Percentiles rank a stretch among this genome's conserved stretches.
Evolutionary conservation across 345 rosid genomes (phyloP).

Genomic region (Aquilaria sinensis): DNA sequence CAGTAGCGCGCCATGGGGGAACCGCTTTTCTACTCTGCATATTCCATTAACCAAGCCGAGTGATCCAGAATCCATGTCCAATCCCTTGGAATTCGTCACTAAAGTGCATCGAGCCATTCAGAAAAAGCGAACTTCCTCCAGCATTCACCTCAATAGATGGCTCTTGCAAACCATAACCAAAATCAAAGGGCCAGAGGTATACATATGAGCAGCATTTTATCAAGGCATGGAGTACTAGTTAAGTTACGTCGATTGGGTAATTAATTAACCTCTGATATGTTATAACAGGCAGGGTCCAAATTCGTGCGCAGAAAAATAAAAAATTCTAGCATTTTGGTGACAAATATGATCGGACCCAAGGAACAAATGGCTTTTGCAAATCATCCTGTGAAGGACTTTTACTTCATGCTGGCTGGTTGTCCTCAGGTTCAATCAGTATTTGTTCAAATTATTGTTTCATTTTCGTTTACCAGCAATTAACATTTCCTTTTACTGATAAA

Average conservation of each 20-base stretch:
- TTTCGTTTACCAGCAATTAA: background rate
- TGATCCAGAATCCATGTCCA: background rate
- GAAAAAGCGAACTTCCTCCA: slow-evolving; percentile 25
- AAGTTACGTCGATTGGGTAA: background rate
- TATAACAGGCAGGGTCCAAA: slow-evolving; percentile 19
- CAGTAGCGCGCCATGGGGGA: slow-evolving; percentile 36
- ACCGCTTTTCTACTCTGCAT: slow-evolving; percentile 31
- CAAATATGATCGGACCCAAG: slow-evolving; percentile 37
- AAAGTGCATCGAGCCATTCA: slow-evolving; percentile 19
- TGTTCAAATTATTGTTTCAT: background rate
- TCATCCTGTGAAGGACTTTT: slow-evolving; percentile 33
- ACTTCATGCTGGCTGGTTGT: slow-evolving; percentile 22
- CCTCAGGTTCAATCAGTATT: slow-evolving; percentile 20
- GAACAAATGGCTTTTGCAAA: slow-evolving; percentile 28
- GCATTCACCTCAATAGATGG: slow-evolving; percentile 20
- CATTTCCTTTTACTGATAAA: background rate
- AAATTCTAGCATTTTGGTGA: slow-evolving; percentile 28
- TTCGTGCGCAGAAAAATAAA: slow-evolving; percentile 16
- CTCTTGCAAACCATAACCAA: slow-evolving; percentile 23
- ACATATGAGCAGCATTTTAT: background rate
- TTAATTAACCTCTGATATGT: background rate
- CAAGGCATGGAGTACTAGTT: no score
- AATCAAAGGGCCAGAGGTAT: slow-evolving; percentile 30
- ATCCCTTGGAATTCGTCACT: slow-evolving; percentile 25
- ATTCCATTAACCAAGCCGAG: slow-evolving; percentile 24